Conservation (phyloP, 2,329 filamentous ascomycete genomes). For the Fusarium equiseti region DNA sequence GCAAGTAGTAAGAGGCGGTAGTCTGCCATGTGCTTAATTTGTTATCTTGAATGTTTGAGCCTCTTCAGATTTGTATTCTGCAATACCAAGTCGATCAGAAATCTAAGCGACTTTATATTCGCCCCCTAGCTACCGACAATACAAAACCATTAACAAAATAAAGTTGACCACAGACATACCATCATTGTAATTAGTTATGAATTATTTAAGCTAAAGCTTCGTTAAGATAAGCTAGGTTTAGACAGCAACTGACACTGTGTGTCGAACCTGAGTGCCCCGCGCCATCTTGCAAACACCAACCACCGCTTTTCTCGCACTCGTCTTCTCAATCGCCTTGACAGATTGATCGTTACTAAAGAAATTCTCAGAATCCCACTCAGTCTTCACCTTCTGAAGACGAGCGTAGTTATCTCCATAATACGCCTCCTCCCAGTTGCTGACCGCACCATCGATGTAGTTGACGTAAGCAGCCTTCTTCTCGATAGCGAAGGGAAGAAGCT, state of each 20-base stretch:
- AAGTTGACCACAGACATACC: rapidly evolving
- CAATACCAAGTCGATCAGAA: no score
- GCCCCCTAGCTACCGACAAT: no score
- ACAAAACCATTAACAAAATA: no score
- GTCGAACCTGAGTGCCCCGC: rapidly evolving
- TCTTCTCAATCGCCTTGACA: background rate
- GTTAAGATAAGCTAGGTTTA: rapidly evolving
- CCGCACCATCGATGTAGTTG: background rate
- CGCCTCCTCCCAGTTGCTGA: background rate
- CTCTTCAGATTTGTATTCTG: no score
- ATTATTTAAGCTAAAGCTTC: rapidly evolving
- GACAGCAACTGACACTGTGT: background rate
- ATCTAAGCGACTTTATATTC: no score
- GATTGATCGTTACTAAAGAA: background rate
- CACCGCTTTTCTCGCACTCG: rapidly evolving
- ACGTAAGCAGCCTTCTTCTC: conserved; percentile 3
- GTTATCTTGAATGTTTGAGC: no score
- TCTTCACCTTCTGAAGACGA: background rate
- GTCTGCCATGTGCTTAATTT: no score
- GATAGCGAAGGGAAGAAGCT: background rate
- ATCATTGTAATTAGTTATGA: no score
- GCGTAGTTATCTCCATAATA: background rate
- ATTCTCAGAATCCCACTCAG: background rate
- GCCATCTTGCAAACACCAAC: rapidly evolving
- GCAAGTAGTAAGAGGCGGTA: no score